Percentiles rank a stretch among this genome's conserved stretches.
These are phyloP conservation scores for Alternaria infectoria DNA, from an alignment of 2,329 filamentous ascomycete species.

Conservation along the genomic window DNA sequence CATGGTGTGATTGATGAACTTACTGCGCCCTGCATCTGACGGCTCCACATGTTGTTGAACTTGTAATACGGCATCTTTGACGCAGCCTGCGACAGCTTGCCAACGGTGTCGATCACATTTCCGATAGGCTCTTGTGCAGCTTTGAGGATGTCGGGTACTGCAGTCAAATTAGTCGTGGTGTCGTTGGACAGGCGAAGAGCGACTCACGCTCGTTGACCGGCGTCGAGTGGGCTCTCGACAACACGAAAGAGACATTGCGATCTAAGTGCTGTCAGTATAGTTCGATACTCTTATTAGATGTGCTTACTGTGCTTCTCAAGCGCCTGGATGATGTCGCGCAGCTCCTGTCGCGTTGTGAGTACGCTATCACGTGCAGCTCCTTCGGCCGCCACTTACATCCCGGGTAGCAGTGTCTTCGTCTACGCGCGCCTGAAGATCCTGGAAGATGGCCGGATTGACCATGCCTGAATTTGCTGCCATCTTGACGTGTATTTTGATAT, in stretches of 20 bases:
- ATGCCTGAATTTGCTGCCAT: conserved; percentile 54
- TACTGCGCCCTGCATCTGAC: conserved; percentile 80
- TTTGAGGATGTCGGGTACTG: conserved; percentile 72
- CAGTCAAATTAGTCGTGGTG: conserved; percentile 10
- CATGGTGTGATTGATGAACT: conserved; percentile 30
- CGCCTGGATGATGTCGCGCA: conserved; percentile 79
- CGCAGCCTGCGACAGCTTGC: conserved; percentile 73
- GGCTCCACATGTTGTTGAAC: conserved; percentile 88
- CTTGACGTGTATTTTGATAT: background rate
- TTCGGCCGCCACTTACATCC: conserved; percentile 61
- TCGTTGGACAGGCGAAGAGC: background rate
- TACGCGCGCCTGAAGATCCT: conserved; percentile 84
- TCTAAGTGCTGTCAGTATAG: conserved; percentile 51
- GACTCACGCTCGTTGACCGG: conserved; percentile 67
- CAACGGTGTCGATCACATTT: conserved; percentile 73
- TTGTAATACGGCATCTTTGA: conserved; percentile 97
- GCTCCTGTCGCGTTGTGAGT: conserved; percentile 59
- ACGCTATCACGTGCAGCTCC: conserved; percentile 33
- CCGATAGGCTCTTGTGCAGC: conserved; percentile 73
- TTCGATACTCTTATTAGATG: no score
- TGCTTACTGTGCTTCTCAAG: conserved; percentile 84
- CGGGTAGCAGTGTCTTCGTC: conserved; percentile 84
- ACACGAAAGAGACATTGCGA: conserved; percentile 77
- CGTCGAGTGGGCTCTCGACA: conserved; percentile 90
- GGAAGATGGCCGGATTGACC: conserved; percentile 84